Conservation (phyloP, 2,329 filamentous ascomycete species). For the Stenocarpella maydis region DNA sequence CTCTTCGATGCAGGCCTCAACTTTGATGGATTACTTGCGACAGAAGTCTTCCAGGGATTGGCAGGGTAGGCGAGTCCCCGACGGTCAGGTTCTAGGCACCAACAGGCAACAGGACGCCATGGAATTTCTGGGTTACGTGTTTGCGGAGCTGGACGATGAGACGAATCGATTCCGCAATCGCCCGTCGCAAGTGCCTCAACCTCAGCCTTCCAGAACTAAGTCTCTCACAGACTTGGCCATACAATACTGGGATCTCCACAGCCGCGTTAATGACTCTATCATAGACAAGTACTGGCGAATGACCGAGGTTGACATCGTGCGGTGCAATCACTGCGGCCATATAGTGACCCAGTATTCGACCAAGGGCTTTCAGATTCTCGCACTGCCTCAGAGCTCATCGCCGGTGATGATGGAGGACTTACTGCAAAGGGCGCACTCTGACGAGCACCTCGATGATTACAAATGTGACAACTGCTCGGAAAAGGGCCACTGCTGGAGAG, state of each 20-base stretch:
- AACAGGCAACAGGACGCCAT: conserved; percentile 87
- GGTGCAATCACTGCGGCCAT: conserved; percentile 68
- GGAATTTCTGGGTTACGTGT: conserved; percentile 85
- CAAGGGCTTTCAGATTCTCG: conserved; percentile 63
- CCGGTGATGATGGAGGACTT: conserved; percentile 63
- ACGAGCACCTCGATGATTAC: conserved; percentile 73
- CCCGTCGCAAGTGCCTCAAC: conserved; percentile 38
- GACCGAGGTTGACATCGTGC: conserved; percentile 75
- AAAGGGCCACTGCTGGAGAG: conserved; percentile 72
- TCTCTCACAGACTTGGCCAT: conserved; percentile 64
- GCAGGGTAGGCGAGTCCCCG: conserved; percentile 39
- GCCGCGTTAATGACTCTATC: conserved; percentile 75
- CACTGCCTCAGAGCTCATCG: conserved; percentile 45
- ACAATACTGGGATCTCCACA: conserved; percentile 78
- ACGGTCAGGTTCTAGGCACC: conserved; percentile 68
- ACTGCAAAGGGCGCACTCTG: conserved; percentile 72
- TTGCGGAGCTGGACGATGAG: conserved; percentile 86
- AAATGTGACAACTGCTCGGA: conserved; percentile 79
- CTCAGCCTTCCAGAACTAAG: conserved; percentile 33
- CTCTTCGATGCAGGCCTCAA: conserved; percentile 59
- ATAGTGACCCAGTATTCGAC: conserved; percentile 53
- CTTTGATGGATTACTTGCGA: conserved; percentile 69
- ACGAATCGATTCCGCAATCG: conserved; percentile 69
- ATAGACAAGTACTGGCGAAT: conserved; percentile 83
- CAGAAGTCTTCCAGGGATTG: conserved; percentile 57